phyloP scores from a whole-genome alignment of 441 rosid genomes.

The Hypseocharis bilobata region DNA sequence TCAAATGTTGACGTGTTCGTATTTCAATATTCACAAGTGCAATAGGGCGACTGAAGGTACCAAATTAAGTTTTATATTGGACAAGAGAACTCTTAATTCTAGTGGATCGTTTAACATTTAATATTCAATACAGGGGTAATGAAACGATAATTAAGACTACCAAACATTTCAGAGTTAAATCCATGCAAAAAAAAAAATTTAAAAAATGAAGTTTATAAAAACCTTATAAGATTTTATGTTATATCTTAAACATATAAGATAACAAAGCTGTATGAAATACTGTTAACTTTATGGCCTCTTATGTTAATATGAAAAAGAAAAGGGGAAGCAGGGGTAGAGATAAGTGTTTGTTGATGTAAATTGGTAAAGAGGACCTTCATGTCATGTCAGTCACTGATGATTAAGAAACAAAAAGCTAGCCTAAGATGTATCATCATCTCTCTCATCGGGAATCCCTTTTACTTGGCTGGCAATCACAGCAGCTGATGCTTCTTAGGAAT shows the following conservation, averaged over 20 bases:
- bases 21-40: too few species aligned
- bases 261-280: background rate
- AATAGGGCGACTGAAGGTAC: background rate
- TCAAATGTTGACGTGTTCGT: too few species aligned
- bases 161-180: background rate
- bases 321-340: background rate
- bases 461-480: background rate
- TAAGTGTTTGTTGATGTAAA: background rate
- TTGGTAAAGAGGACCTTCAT: background rate
- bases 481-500: background rate
- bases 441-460: background rate
- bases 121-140: background rate
- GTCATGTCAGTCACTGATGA: background rate
- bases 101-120: background rate
- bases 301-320: background rate
- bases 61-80: background rate
- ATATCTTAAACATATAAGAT: too few species aligned
- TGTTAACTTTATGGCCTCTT: background rate
- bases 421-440: background rate
- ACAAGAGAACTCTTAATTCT: background rate
- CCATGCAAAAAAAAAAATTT: too few species aligned
- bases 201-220: background rate
- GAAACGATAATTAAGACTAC: background rate
- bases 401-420: background rate
- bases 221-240: background rate